Evolutionary conservation across 257 asterid genomes (phyloP).

Genomic region (Osmanthus fragrans): DNA sequence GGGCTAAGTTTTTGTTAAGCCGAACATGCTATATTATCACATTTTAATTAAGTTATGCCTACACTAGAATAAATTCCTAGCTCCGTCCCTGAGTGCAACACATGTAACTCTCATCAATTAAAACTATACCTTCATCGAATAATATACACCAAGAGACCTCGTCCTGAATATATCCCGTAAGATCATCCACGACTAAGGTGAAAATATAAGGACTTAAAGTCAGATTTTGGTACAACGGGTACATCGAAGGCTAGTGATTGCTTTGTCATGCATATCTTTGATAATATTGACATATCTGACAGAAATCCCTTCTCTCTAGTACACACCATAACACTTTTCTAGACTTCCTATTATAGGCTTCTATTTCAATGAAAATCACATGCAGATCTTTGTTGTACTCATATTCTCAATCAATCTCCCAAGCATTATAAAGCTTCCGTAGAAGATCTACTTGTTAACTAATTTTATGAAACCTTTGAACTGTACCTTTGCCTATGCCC

Average conservation of each 20-base stretch:
- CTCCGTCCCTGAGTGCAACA: too few relatives aligned
- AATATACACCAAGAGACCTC: too few relatives aligned
- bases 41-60: too few relatives aligned
- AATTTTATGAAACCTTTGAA: neutral
- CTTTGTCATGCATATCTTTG: neutral
- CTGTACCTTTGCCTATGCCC: neutral
- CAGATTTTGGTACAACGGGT: neutral
- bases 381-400: neutral
- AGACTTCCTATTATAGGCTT: neutral
- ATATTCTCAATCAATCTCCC: neutral
- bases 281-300: neutral
- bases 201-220: too few relatives aligned
- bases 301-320: neutral
- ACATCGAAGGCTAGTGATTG: neutral
- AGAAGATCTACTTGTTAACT: neutral
- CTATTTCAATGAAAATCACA: neutral
- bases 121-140: too few relatives aligned
- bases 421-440: neutral
- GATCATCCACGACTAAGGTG: too few relatives aligned
- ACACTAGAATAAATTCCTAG: too few relatives aligned
- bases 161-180: too few relatives aligned
- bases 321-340: neutral
- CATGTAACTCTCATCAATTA: too few relatives aligned
- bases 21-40: too few relatives aligned
- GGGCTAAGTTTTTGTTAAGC: too few relatives aligned